Evolutionary conservation across 176 grass and related monocot species (phyloP), one percentile per base, ranked within the genome.

Genomic region (Puccinellia tenuiflora): DNA sequence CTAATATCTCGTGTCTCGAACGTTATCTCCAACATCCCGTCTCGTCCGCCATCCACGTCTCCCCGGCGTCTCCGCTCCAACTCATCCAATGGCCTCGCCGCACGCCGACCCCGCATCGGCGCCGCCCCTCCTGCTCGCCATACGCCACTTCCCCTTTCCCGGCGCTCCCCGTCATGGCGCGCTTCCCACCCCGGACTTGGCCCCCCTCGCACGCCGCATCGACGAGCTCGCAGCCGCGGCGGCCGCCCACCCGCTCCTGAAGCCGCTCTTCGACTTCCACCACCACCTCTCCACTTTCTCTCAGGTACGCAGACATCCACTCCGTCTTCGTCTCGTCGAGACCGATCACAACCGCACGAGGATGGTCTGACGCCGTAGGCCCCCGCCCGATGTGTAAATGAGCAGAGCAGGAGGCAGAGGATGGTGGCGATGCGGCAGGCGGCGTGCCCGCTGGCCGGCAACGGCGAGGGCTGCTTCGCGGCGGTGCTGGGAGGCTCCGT

Each of bases 401-500:
- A 90, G 83, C 89, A 91, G 85, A 77, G 81, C 69, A 70, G 82
- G 82, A 84, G 80, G 60, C 81, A 47, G 40, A 43, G 51, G 52
- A 24, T 81, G 62, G 85, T 76, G 81, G 54, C 69, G 67, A 84
- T 87, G 79, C 84, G 79, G 5, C 84, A 75, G 56, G 47, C 73
- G 56, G 20, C 71, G 13, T 75, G 83, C 33, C 73, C 73, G 13
- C 35, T 90, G 46, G 76, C 84, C 54, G 79, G 69, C 24, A 12
- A 62, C 14, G 69, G 64, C 28, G 67, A 88, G 16, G 76, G 82
- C 16, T 86, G 89, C 65, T 98, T 98, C 88, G 96, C 92, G 7
- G 96, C 91, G 25, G 80, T 98, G 68, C 75, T 98, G 31, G 96
- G 96, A 25, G 89, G 81, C 61, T 98, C 96, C 2, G 89, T 95